Conservation (phyloP, 768 basidiomycete genomes). For the Cubamyces sp. region DNA sequence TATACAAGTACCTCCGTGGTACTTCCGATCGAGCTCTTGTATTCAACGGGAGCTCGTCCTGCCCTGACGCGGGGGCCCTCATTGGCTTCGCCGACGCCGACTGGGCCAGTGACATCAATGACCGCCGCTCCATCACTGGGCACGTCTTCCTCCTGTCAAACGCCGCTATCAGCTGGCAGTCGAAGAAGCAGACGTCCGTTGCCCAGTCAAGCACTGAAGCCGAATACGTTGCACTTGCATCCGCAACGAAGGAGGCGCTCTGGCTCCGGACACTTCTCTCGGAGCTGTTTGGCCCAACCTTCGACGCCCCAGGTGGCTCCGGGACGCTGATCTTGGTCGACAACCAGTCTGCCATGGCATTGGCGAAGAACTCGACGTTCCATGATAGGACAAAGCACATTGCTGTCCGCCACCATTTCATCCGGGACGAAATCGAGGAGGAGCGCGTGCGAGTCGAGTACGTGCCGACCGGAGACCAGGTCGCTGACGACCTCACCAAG, state of each 20-base stretch:
- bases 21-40: constrained; percentile 30
- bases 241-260: constrained; percentile 33
- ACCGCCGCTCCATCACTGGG: constrained; percentile 40
- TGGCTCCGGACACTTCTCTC: constrained; percentile 27
- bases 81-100: constrained; percentile 37
- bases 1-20: constrained; percentile 40
- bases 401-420: constrained; percentile 38
- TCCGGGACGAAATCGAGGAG: constrained; percentile 36
- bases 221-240: constrained; percentile 41
- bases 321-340: constrained; percentile 8
- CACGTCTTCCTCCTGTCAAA: constrained; percentile 39
- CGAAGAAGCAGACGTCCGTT: constrained; percentile 28
- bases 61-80: constrained; percentile 7
- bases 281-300: constrained; percentile 10
- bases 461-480: constrained; percentile 38
- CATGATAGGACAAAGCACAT: constrained; percentile 35
- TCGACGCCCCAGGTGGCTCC: not conserved
- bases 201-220: constrained; percentile 42
- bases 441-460: constrained; percentile 33
- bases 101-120: constrained; percentile 34
- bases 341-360: constrained; percentile 17
- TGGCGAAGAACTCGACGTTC: constrained; percentile 8
- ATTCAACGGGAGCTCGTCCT: constrained; percentile 13
- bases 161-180: constrained; percentile 37
- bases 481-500: constrained; percentile 48